phyloP scores from a whole-genome alignment of 768 basidiomycete genomes.

The Leccinum incarnatum region DNA sequence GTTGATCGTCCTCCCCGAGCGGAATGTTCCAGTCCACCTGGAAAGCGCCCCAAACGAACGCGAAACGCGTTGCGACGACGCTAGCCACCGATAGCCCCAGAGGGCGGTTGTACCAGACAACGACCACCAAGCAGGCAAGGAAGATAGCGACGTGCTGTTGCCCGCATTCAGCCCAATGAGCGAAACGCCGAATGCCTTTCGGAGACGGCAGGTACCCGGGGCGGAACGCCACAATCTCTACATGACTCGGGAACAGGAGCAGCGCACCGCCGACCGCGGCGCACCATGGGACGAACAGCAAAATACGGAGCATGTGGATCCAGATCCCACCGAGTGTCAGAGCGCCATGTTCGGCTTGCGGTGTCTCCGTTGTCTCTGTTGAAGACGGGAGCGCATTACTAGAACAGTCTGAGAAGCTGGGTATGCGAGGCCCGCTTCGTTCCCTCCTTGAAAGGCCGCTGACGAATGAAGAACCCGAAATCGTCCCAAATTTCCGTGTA shows the following conservation, averaged over 20 bases:
- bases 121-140: slow-evolving; percentile 19
- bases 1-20: slow-evolving; percentile 33
- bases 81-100: slow-evolving; percentile 22
- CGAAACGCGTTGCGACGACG: slow-evolving; percentile 20
- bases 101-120: slow-evolving; percentile 18
- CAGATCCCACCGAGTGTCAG: background rate
- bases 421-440: slow-evolving; percentile 12
- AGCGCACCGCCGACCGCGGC: slow-evolving; percentile 33
- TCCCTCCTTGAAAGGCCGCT: slow-evolving; percentile 6
- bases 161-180: slow-evolving; percentile 37
- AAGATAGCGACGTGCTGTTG: slow-evolving; percentile 35
- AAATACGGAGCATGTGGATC: slow-evolving; percentile 10
- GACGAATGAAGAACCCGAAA: slow-evolving; percentile 21
- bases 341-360: background rate
- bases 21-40: slow-evolving; percentile 22
- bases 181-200: slow-evolving; percentile 36
- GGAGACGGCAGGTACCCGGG: slow-evolving; percentile 29
- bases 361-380: background rate
- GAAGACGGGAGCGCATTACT: background rate
- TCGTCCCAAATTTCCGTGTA: slow-evolving; percentile 25
- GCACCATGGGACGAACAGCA: slow-evolving; percentile 37
- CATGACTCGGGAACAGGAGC: slow-evolving; percentile 27
- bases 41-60: slow-evolving; percentile 30
- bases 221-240: slow-evolving; percentile 29
- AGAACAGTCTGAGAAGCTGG: slow-evolving; percentile 8